Evolutionary conservation across 257 asterid genomes (phyloP).

Genomic region (Rauvolfia tetraphylla): DNA sequence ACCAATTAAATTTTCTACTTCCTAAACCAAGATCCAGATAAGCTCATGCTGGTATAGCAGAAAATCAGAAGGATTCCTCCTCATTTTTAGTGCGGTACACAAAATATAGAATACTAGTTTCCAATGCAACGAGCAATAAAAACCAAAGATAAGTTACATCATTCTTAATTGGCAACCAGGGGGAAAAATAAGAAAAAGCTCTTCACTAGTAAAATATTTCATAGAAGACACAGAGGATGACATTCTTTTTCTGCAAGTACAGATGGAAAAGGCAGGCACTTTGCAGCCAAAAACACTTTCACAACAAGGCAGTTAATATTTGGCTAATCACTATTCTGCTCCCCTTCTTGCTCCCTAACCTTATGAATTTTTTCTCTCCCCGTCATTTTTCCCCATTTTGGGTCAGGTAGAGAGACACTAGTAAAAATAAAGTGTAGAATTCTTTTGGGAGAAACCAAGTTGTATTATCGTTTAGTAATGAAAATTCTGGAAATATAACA

Average conservation of each 20-base stretch:
- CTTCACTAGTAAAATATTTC: background rate
- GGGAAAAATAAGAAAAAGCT: background rate
- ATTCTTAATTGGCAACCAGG: background rate
- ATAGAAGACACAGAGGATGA: background rate
- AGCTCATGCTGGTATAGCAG: background rate
- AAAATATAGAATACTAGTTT: background rate
- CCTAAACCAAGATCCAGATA: background rate
- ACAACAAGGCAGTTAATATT: too few relatives aligned
- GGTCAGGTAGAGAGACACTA: too few relatives aligned
- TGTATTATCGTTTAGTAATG: too few relatives aligned
- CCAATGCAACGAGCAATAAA: background rate
- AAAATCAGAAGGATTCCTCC: background rate
- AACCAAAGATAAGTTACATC: background rate
- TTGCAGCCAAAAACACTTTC: too few relatives aligned
- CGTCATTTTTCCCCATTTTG: too few relatives aligned
- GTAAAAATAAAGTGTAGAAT: too few relatives aligned
- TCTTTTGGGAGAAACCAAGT: too few relatives aligned
- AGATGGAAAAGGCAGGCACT: background rate
- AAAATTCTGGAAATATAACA: too few relatives aligned
- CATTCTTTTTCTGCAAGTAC: background rate
- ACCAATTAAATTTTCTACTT: background rate
- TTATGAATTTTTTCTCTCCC: too few relatives aligned
- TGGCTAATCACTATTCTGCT: too few relatives aligned
- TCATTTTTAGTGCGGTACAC: background rate
- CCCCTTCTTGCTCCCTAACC: too few relatives aligned